Evolutionary conservation across 441 rosid genomes (phyloP).

Genomic region (Populus tomentosa): DNA sequence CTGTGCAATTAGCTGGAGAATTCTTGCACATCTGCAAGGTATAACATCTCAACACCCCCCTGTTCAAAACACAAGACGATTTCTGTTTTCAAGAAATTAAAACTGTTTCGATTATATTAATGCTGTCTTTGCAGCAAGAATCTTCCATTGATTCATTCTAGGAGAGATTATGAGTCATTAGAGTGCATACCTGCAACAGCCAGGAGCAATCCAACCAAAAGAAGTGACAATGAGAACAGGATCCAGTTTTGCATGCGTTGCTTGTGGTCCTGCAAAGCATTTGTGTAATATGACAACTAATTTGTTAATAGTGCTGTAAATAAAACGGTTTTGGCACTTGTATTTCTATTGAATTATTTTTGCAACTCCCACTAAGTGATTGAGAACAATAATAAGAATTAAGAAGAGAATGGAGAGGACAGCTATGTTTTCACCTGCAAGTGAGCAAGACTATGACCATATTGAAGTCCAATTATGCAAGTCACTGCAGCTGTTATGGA

Average conservation of each 20-base stretch:
- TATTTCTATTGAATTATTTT: not conserved
- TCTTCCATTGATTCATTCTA: not conserved
- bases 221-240: constrained; percentile 18
- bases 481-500: constrained; percentile 29
- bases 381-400: not conserved
- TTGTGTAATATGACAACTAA: not conserved
- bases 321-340: not conserved
- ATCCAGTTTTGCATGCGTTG: constrained; percentile 21
- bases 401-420: not conserved
- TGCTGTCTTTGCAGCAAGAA: not conserved
- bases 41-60: not conserved
- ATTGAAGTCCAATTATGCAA: constrained; percentile 32
- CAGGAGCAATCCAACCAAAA: constrained; percentile 21
- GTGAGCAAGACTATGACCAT: constrained; percentile 27
- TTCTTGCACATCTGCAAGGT: not conserved
- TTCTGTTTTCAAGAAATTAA: not conserved
- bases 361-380: not conserved
- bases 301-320: not conserved
- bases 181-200: constrained; percentile 17
- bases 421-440: constrained; percentile 14
- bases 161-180: not conserved
- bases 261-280: constrained; percentile 27
- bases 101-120: not conserved
- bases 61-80: not conserved
- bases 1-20: not conserved